Evolutionary conservation across 177 flowering plant genomes (phyloP), one percentile per base, ranked within the genome.

Genomic region (Vitis hybrid): DNA sequence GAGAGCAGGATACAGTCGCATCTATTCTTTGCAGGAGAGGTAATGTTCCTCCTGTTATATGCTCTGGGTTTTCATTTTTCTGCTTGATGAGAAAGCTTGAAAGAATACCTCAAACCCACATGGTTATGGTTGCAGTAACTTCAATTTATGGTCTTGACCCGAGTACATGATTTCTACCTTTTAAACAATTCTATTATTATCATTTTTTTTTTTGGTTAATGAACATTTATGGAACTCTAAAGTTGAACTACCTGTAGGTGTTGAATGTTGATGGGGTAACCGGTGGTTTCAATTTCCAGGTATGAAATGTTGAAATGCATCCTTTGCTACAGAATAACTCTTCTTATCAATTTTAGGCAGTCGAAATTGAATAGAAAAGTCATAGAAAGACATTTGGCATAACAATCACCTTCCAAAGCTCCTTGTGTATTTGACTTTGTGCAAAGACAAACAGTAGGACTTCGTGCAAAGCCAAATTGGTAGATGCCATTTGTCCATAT

Each of bases 201-300:
- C 12, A 6, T 58, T 11, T 11, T 27, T 11, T 11, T 24, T 12
- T 15, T 24, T 48, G 66, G n/a, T 75, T 4, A 24, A 21, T 50
- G 63, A 20, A 14, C 32, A 7, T 65, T 27, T 3, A 20, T 63
- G 50, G 53, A 52, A 54, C 67, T 51, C 8, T 65, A 50, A 49
- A 57, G 10, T 59, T 70, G 51, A 32, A 64, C 17, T 17, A 32
- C 56, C 12, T 82, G 68, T 77, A 95, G 99, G 91, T 95, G 62
- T 73, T 95, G 60, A 89, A 95, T 77, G 73, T 92, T 73, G 99
- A 95, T 84, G 99, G 99, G 24, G 83, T 92, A 55, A 95, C 99
- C 17, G 99, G 99, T n/a, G 99, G 99, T 18, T 95, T 90, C 85
- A 95, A 95, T 82, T 91, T 92, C 79, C 99, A 95, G 97, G 98